phyloP scores from a whole-genome alignment of 306 rosid species.

The Neltuma alba region DNA sequence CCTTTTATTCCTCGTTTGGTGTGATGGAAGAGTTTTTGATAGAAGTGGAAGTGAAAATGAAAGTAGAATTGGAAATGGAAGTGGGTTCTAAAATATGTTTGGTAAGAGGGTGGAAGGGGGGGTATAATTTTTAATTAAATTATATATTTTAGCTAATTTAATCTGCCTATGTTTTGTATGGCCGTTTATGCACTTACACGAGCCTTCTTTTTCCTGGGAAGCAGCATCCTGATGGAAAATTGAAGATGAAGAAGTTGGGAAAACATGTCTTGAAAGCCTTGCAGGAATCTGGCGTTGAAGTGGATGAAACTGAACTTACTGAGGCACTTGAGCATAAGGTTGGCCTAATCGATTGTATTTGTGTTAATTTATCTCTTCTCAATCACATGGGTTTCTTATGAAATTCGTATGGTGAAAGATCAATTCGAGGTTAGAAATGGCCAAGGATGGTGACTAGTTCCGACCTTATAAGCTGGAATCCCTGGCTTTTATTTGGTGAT shows the following conservation, averaged over 20 bases:
- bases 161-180: not conserved
- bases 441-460: constrained; percentile 45
- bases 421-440: constrained; percentile 69
- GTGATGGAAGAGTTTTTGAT: too few species aligned
- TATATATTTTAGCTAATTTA: not conserved
- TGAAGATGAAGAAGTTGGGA: constrained; percentile 77
- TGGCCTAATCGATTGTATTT: constrained; percentile 21
- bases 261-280: constrained; percentile 65
- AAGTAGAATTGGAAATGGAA: too few species aligned
- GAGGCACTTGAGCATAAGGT: constrained; percentile 73
- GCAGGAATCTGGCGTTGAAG: constrained; percentile 65
- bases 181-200: not conserved
- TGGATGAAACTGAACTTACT: constrained; percentile 57
- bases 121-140: too few species aligned
- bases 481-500: constrained; percentile 12
- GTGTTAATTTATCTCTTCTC: not conserved
- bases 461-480: constrained; percentile 2
- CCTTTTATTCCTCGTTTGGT: too few species aligned
- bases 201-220: constrained; percentile 30
- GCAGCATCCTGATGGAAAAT: constrained; percentile 76
- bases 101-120: too few species aligned
- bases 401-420: constrained; percentile 52
- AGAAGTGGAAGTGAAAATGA: too few species aligned
- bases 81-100: too few species aligned
- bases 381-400: constrained; percentile 10